Conservation (phyloP, 1,139 yeast species). For the Debaryomycetaceae sp. region DNA sequence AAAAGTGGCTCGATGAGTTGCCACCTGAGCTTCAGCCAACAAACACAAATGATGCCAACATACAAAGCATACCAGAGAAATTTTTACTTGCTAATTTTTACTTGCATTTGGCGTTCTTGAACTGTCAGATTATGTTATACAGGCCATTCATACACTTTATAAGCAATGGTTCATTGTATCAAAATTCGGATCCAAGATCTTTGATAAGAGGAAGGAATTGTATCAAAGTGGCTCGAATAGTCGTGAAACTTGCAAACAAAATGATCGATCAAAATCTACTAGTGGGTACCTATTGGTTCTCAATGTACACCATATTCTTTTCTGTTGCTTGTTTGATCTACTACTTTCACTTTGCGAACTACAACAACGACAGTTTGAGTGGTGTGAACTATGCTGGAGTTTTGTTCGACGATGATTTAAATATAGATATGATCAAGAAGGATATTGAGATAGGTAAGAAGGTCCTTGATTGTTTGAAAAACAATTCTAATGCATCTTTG, state of each 20-base stretch:
- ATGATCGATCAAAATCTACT: conserved; percentile 72
- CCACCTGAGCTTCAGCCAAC: conserved; percentile 78
- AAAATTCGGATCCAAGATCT: conserved; percentile 41
- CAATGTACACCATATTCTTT: conserved; percentile 87
- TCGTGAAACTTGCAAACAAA: conserved; percentile 78
- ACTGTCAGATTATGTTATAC: conserved; percentile 80
- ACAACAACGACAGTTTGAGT: conserved; percentile 18
- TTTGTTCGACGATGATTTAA: conserved; percentile 56
- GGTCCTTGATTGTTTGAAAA: conserved; percentile 68
- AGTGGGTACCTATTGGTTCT: conserved; percentile 91
- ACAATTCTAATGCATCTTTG: conserved; percentile 72
- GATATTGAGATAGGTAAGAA: conserved; percentile 83
- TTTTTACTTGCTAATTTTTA: conserved; percentile 73
- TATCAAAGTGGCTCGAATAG: conserved; percentile 80
- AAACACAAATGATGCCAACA: conserved; percentile 37
- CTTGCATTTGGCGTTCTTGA: conserved; percentile 74
- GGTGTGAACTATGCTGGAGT: conserved; percentile 47
- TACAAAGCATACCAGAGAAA: conserved; percentile 51
- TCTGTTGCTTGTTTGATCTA: conserved; percentile 85
- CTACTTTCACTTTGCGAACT: conserved; percentile 71
- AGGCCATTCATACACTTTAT: conserved; percentile 90
- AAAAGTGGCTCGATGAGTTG: conserved; percentile 70
- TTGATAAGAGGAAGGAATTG: conserved; percentile 77
- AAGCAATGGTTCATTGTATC: conserved; percentile 44
- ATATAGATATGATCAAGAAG: conserved; percentile 62